Base-by-base conservation (phyloP, 169 alveolate genomes). In the Plasmodium sp. region DNA sequence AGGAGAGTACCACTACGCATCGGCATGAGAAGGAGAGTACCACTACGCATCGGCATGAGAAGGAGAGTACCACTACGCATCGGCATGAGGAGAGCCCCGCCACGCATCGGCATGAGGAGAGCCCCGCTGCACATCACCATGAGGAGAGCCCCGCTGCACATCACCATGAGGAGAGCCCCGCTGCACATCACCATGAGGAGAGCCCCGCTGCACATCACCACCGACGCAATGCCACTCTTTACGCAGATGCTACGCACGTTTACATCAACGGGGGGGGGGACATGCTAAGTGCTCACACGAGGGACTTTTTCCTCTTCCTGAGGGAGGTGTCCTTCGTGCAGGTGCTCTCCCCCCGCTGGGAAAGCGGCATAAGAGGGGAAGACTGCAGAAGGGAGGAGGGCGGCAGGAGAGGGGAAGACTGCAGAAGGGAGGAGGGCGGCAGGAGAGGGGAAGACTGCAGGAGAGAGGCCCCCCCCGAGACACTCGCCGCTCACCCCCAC, bases 321-420 rank as follows among this genome's bases (percentile, higher is more conserved):
- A 33, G 43, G n/a, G 93, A 85, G 31, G 80, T 41, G 58, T 74
- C 93, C 33, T 85, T 85, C 71, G 41, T n/a, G 39, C 39, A 82
- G 56, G 27, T 51, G 36, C 54, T 75, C n/a, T 74, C 27, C 45
- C 22, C n/a, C 18, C 36, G 16, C 72, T 5, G 84, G n/a, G n/a
- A n/a, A n/a, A n/a, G n/a, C n/a, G 7, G 33, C 18, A 41, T 0
- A 4, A 16, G 33, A 16, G n/a, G n/a, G n/a, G n/a, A n/a, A n/a
- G n/a, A n/a, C n/a, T n/a, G n/a, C n/a, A n/a, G n/a, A n/a, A n/a
- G n/a, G n/a, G 31, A 73, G n/a, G 51, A 18, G 7, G 0, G 27
- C 27, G 7, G 33, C 18, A 41, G 6, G 5, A 16, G 33, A 16
- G 33, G 2, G 16, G 41, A 72, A 10, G 22, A 0, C 5, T 1